phyloP scores from a whole-genome alignment of 805 yeast genomes.

The Teunomyces barrocoloradensis region DNA sequence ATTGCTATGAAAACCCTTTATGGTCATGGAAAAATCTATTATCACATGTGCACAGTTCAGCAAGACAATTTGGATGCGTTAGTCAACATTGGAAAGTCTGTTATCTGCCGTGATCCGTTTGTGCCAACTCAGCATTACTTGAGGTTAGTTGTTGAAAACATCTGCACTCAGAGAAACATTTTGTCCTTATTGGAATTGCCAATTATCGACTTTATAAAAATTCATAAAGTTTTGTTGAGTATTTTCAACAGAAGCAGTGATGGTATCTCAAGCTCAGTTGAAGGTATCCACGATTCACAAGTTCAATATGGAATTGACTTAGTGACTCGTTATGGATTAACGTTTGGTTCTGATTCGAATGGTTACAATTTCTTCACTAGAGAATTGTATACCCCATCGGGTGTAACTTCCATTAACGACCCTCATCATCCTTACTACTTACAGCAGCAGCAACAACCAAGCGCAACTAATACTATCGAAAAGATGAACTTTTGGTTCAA shows the following conservation, averaged over 20 bases:
- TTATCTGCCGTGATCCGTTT: constrained; percentile 77
- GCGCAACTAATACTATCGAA: constrained; percentile 34
- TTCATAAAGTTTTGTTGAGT: constrained; percentile 64
- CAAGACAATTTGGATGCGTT: constrained; percentile 73
- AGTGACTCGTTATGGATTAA: constrained; percentile 61
- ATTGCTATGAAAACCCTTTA: constrained; percentile 69
- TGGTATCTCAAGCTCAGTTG: constrained; percentile 15
- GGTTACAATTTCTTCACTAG: constrained; percentile 60
- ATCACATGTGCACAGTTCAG: constrained; percentile 86
- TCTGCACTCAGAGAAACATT: constrained; percentile 61
- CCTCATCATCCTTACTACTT: constrained; percentile 33
- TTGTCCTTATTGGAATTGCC: constrained; percentile 59
- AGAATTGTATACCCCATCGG: constrained; percentile 34
- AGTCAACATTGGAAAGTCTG: constrained; percentile 75
- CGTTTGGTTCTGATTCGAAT: constrained; percentile 65
- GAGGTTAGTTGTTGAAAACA: constrained; percentile 74
- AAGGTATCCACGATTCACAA: constrained; percentile 42
- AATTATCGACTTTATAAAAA: constrained; percentile 60
- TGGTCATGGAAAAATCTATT: constrained; percentile 83
- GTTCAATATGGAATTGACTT: constrained; percentile 55
- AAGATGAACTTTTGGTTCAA: constrained; percentile 71
- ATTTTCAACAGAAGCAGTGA: constrained; percentile 27
- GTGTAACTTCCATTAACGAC: constrained; percentile 28
- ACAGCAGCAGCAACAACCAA: constrained; percentile 17
- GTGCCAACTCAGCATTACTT: constrained; percentile 80